A percentile compares a stretch with the other conserved stretches of the same genome.
phyloP scores from a whole-genome alignment of 2,329 filamentous ascomycete genomes.

The Colletotrichum cereale region DNA sequence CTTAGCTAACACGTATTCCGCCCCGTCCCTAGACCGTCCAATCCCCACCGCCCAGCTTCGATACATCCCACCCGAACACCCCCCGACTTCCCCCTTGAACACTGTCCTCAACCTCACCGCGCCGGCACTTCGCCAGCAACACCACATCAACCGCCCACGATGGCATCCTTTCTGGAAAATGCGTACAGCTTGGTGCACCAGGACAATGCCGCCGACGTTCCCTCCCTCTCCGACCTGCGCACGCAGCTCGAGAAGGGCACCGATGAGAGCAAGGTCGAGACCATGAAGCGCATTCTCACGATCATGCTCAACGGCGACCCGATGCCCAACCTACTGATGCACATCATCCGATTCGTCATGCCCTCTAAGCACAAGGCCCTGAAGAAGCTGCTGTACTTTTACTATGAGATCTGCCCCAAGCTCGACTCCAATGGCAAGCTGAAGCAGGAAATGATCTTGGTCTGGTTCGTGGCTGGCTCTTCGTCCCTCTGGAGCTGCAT shows the following conservation, averaged over 20 bases:
- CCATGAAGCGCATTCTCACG: constrained; percentile 95
- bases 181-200: constrained; percentile 97
- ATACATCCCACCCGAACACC: constrained; percentile 39
- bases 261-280: constrained; percentile 93
- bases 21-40: constrained; percentile 38
- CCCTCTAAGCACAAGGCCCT: constrained; percentile 95
- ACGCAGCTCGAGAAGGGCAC: constrained; percentile 93
- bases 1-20: constrained; percentile 41
- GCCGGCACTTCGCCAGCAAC: constrained; percentile 42
- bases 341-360: constrained; percentile 99
- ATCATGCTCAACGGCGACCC: constrained; percentile 99
- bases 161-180: constrained; percentile 95
- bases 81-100: constrained; percentile 34
- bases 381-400: constrained; percentile 99
- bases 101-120: constrained; percentile 42
- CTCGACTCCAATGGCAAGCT: constrained; percentile 92
- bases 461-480: constrained; percentile 75
- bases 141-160: constrained; percentile 62
- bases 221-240: constrained; percentile 89
- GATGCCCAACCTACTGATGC: constrained; percentile 96
- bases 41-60: constrained; percentile 41
- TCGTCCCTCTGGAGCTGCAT: constrained; percentile 10
- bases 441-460: constrained; percentile 99
- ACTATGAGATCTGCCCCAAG: constrained; percentile 99
- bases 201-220: constrained; percentile 96